Conservation (phyloP, 768 basidiomycete genomes). For the Suillus plorans region DNA sequence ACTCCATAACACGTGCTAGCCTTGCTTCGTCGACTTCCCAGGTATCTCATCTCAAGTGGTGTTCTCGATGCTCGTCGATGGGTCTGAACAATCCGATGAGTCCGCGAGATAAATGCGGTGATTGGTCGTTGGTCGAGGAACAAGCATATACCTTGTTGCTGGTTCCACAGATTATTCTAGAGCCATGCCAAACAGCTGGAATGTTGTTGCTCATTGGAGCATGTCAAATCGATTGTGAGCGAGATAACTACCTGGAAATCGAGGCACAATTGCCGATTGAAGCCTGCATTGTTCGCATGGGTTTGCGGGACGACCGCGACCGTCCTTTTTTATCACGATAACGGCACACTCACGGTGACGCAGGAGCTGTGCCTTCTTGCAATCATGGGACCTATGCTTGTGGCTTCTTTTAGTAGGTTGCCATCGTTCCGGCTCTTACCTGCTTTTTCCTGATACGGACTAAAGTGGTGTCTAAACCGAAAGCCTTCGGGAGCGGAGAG, state of each 20-base stretch:
- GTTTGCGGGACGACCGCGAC: background rate
- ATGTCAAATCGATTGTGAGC: background rate
- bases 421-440: background rate
- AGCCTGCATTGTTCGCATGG: constrained; percentile 2
- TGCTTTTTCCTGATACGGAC: background rate
- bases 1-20: constrained; percentile 1
- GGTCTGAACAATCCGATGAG: background rate
- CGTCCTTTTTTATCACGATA: constrained; percentile 10
- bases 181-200: background rate
- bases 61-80: background rate
- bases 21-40: background rate
- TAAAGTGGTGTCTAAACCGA: constrained; percentile 3
- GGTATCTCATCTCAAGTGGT: background rate
- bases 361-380: constrained; percentile 7
- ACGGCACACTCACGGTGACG: constrained; percentile 5
- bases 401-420: background rate
- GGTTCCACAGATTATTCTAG: background rate
- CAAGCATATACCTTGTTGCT: background rate
- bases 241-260: background rate
- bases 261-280: constrained; percentile 2
- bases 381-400: constrained; percentile 7
- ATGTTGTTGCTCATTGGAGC: background rate
- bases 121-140: constrained; percentile 1
- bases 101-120: background rate
- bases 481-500: constrained; percentile 10